phyloP scores from a whole-genome alignment of 1,284 basidiomycete genomes.

The Bothia castanella region DNA sequence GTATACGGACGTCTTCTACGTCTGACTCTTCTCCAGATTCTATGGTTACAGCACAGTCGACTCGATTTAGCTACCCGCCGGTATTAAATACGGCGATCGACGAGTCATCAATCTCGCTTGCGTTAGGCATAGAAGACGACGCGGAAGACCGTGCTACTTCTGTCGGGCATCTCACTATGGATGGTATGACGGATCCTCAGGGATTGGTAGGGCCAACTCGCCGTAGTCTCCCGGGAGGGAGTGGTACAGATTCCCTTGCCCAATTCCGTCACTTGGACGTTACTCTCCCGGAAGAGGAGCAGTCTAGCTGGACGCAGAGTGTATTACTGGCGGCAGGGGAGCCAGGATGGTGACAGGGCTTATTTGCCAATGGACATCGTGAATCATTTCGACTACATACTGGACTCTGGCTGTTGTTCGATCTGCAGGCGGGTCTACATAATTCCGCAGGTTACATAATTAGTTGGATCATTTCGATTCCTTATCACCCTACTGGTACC shows the following conservation, averaged over 20 bases:
- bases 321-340: slow-evolving; percentile 34
- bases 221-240: slow-evolving; percentile 5
- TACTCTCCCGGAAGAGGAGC: slow-evolving; percentile 25
- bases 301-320: slow-evolving; percentile 33
- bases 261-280: slow-evolving; percentile 27
- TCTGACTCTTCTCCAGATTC: slow-evolving; percentile 33
- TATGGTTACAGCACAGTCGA: slow-evolving; percentile 35
- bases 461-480: slow-evolving; percentile 18
- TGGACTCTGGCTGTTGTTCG: slow-evolving; percentile 20
- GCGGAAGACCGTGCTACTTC: slow-evolving; percentile 10
- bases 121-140: slow-evolving; percentile 31
- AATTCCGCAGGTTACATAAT: slow-evolving; percentile 18
- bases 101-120: slow-evolving; percentile 35
- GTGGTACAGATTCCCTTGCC: slow-evolving; percentile 5
- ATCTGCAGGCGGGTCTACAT: slow-evolving; percentile 35
- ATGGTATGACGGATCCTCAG: slow-evolving; percentile 6
- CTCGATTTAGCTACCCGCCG: slow-evolving; percentile 35
- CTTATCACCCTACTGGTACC: no score
- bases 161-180: slow-evolving; percentile 8
- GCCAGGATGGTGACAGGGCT: slow-evolving; percentile 24
- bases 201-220: slow-evolving; percentile 4
- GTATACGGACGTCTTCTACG: slow-evolving; percentile 21
- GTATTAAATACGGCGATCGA: slow-evolving; percentile 34
- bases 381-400: slow-evolving; percentile 13
- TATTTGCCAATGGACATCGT: slow-evolving; percentile 9